Percentiles rank a stretch among this genome's conserved stretches.
Evolutionary conservation across 805 yeast genomes (phyloP).

Genomic region (Pichia membranifaciens): DNA sequence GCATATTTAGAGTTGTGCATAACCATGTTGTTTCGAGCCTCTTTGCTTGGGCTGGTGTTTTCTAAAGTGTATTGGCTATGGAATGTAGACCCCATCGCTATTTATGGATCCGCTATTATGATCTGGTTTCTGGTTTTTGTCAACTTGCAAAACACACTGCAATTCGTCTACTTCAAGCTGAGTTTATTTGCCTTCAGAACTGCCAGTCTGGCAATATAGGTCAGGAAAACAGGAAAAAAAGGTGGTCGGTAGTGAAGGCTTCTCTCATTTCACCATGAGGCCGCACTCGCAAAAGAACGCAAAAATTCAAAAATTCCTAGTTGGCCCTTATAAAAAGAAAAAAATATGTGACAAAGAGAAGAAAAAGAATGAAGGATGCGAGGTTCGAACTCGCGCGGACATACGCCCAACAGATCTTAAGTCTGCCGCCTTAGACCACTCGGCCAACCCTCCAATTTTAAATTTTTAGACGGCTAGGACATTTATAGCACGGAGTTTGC

Average conservation of each 20-base stretch:
- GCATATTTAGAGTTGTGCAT: neutral
- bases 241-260: neutral
- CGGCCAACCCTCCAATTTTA: conserved; percentile 20
- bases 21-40: neutral
- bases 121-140: too few species aligned
- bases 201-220: neutral
- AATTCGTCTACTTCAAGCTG: neutral
- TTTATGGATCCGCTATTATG: too few species aligned
- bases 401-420: conserved; percentile 20
- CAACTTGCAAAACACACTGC: neutral
- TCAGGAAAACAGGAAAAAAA: neutral
- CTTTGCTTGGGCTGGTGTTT: neutral
- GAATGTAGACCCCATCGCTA: conserved; percentile 7
- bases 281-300: neutral
- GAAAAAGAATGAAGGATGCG: conserved; percentile 19
- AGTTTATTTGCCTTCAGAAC: neutral
- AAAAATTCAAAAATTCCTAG: neutral
- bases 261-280: neutral
- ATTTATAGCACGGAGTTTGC: too few species aligned
- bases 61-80: conserved; percentile 5
- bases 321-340: neutral
- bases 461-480: too few species aligned
- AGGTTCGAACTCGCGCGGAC: conserved; percentile 25
- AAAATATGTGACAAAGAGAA: neutral
- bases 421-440: conserved; percentile 23